Conservation (phyloP, 257 asterid genomes). For the Rhazya stricta region DNA sequence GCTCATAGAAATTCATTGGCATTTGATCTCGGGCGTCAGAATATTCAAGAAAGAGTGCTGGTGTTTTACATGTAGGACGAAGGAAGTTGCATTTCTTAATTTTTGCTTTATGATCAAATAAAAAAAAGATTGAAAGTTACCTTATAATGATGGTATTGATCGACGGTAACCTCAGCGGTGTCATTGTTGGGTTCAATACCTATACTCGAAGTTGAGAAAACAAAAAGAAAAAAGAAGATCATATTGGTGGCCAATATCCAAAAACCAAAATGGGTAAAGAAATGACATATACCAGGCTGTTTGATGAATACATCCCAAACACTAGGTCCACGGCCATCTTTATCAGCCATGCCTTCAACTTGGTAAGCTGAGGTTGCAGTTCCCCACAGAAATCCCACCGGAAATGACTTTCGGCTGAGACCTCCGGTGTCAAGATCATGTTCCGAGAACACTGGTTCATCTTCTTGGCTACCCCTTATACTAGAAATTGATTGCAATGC, state of each 20-base stretch:
- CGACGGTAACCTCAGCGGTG: slow-evolving; percentile 69
- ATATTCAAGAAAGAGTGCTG: no score
- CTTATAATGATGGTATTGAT: slow-evolving; percentile 80
- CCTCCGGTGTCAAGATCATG: neutral
- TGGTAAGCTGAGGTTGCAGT: slow-evolving; percentile 94
- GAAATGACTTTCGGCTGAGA: slow-evolving; percentile 26
- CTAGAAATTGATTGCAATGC: neutral
- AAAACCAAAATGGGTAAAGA: neutral
- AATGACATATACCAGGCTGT: slow-evolving; percentile 44
- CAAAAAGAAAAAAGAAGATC: neutral
- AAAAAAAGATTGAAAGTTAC: slow-evolving; percentile 20
- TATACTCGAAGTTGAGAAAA: slow-evolving; percentile 19
- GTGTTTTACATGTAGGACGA: no score
- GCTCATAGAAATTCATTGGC: no score
- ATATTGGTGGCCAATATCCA: neutral
- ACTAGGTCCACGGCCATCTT: slow-evolving; percentile 91
- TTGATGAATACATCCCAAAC: slow-evolving; percentile 85
- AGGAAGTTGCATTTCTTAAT: no score
- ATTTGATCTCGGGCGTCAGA: no score
- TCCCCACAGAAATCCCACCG: slow-evolving; percentile 61
- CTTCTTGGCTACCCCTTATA: neutral
- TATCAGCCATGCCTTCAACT: slow-evolving; percentile 77
- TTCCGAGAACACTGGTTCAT: neutral
- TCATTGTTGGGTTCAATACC: slow-evolving; percentile 80
- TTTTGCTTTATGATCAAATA: neutral